Conservation (phyloP, 495 filamentous ascomycete genomes). For the Aspergillus egyptiacus region DNA sequence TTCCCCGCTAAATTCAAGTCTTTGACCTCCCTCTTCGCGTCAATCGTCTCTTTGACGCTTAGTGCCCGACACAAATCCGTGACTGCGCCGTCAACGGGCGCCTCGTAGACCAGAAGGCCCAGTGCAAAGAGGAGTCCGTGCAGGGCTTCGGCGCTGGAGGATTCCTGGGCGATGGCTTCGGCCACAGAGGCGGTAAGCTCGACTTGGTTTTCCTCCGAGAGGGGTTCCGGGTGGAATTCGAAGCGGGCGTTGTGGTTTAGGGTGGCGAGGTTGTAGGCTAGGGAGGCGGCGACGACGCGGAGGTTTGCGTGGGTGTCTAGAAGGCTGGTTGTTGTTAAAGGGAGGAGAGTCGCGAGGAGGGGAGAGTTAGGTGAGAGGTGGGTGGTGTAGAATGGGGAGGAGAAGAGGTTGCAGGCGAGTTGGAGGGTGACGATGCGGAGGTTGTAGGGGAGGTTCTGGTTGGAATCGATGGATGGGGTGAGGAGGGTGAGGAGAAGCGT, state of each 20-base stretch:
- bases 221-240: constrained; percentile 48
- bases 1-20: constrained; percentile 31
- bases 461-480: constrained; percentile 43
- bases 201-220: constrained; percentile 65
- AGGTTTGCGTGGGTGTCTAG: constrained; percentile 48
- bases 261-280: constrained; percentile 77
- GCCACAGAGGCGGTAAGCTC: constrained; percentile 71
- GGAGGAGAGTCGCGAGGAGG: constrained; percentile 11
- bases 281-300: constrained; percentile 70
- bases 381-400: constrained; percentile 43
- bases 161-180: constrained; percentile 65
- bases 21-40: constrained; percentile 44
- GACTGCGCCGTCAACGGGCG: constrained; percentile 62
- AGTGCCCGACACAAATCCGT: constrained; percentile 66
- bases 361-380: constrained; percentile 28
- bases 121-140: constrained; percentile 67
- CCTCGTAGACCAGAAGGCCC: constrained; percentile 66
- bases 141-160: constrained; percentile 61
- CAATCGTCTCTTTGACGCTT: constrained; percentile 57
- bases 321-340: constrained; percentile 48
- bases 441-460: constrained; percentile 59
- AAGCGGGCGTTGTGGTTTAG: constrained; percentile 61
- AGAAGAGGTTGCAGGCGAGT: constrained; percentile 59
- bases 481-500: constrained; percentile 61
- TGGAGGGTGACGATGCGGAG: constrained; percentile 75